These are phyloP conservation scores for Aspergillus steynii DNA, from an alignment of 495 filamentous ascomycete genomes.

Conservation along the genomic window DNA sequence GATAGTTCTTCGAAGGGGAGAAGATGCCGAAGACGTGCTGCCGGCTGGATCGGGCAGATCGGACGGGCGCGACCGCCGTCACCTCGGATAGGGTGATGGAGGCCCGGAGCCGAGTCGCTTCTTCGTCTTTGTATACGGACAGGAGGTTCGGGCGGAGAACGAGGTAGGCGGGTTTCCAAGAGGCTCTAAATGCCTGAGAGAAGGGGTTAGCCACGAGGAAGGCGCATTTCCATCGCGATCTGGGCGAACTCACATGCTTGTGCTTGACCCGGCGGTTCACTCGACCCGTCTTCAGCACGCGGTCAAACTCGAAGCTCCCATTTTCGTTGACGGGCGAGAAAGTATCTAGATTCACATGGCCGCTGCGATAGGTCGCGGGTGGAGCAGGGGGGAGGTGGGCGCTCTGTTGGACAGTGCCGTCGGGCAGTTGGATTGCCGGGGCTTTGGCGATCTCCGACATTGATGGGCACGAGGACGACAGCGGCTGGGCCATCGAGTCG, in stretches of 20 bases:
- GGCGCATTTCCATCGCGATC: conserved; percentile 5
- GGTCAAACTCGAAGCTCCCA: conserved; percentile 92
- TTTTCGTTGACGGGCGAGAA: conserved; percentile 89
- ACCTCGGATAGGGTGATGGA: conserved; percentile 87
- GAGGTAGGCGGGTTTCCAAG: conserved; percentile 87
- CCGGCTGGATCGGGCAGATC: conserved; percentile 79
- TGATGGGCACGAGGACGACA: conserved; percentile 24
- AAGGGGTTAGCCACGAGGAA: conserved; percentile 10
- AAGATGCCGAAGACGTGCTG: conserved; percentile 91
- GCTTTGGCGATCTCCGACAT: conserved; percentile 26
- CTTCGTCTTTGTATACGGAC: conserved; percentile 90
- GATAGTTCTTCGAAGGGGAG: conserved; percentile 85
- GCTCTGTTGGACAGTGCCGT: conserved; percentile 21
- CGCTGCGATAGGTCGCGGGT: conserved; percentile 37
- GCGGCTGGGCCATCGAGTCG: conserved; percentile 28
- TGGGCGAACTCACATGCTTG: conserved; percentile 69
- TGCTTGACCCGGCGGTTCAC: conserved; percentile 86
- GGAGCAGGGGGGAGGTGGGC: conserved; percentile 14
- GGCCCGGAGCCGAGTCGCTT: conserved; percentile 83
- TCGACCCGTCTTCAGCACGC: conserved; percentile 83
- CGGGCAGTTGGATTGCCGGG: conserved; percentile 34
- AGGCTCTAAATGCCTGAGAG: conserved; percentile 37
- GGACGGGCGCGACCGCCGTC: conserved; percentile 84
- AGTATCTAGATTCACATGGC: conserved; percentile 59
- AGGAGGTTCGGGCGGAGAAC: conserved; percentile 92